phyloP scores from a whole-genome alignment of 441 rosid genomes.

The Populus hybrid region DNA sequence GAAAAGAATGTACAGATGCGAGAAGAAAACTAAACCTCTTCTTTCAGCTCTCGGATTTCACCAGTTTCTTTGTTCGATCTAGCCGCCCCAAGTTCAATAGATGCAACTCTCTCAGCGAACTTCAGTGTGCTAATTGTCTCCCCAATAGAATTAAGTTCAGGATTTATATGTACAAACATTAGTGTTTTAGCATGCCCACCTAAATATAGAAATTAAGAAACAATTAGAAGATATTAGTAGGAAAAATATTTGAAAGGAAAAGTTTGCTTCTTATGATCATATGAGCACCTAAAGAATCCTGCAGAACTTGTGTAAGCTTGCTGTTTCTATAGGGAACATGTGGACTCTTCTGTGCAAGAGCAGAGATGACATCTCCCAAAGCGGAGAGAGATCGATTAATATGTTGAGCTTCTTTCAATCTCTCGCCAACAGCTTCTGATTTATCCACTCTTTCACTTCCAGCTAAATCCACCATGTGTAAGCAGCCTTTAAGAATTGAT shows the following conservation, averaged over 20 bases:
- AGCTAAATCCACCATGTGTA: too few species aligned
- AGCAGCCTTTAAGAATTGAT: too few species aligned
- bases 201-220: conserved; percentile 14
- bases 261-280: background rate
- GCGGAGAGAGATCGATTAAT: too few species aligned
- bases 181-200: conserved; percentile 98
- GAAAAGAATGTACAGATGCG: background rate
- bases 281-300: conserved; percentile 76
- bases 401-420: too few species aligned
- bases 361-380: too few species aligned
- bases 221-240: conserved; percentile 1
- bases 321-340: conserved; percentile 29
- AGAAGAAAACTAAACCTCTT: conserved; percentile 50
- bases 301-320: conserved; percentile 92
- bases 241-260: background rate
- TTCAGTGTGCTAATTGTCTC: conserved; percentile 94
- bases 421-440: too few species aligned
- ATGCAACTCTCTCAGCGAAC: conserved; percentile 92
- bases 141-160: conserved; percentile 72
- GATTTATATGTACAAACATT: conserved; percentile 91
- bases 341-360: too few species aligned
- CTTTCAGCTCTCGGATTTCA: conserved; percentile 81
- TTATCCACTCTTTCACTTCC: too few species aligned
- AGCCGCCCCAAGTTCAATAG: conserved; percentile 94
- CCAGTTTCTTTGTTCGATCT: conserved; percentile 86